phyloP scores from a whole-genome alignment of 148 eudicot species.

The Fagopyrum esculentum region DNA sequence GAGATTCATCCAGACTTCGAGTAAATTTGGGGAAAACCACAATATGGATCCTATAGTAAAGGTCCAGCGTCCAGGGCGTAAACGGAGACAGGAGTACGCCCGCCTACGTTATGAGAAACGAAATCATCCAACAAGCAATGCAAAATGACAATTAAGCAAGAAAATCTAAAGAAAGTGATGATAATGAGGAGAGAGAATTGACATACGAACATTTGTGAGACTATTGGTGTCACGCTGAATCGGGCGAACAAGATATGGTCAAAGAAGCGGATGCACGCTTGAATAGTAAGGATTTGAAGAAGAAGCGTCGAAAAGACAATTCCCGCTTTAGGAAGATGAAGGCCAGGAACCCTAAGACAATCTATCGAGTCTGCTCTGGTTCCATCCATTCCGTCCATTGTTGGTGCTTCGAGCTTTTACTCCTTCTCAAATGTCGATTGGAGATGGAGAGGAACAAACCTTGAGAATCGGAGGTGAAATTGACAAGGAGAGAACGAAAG shows the following conservation, averaged over 20 bases:
- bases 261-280: slow-evolving; percentile 21
- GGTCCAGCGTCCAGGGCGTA: not conserved
- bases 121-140: not conserved
- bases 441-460: not conserved
- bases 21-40: slow-evolving; percentile 21
- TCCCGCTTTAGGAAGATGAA: not conserved
- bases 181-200: not conserved
- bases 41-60: not conserved
- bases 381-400: not conserved
- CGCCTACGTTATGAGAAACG: slow-evolving; percentile 18
- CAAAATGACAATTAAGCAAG: too few relatives aligned
- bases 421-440: not conserved
- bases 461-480: not conserved
- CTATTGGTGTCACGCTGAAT: slow-evolving; percentile 27
- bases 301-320: not conserved
- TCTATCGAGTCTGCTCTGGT: not conserved
- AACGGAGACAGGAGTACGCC: slow-evolving; percentile 21
- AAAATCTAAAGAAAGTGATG: too few relatives aligned
- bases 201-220: slow-evolving; percentile 30
- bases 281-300: slow-evolving; percentile 25
- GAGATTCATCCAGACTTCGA: slow-evolving; percentile 12
- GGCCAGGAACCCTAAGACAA: slow-evolving; percentile 6
- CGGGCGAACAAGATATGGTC: slow-evolving; percentile 22
- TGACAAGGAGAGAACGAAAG: not conserved
- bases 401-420: not conserved